phyloP scores from a whole-genome alignment of 345 rosid genomes.

The Tarenaya hassleriana region DNA sequence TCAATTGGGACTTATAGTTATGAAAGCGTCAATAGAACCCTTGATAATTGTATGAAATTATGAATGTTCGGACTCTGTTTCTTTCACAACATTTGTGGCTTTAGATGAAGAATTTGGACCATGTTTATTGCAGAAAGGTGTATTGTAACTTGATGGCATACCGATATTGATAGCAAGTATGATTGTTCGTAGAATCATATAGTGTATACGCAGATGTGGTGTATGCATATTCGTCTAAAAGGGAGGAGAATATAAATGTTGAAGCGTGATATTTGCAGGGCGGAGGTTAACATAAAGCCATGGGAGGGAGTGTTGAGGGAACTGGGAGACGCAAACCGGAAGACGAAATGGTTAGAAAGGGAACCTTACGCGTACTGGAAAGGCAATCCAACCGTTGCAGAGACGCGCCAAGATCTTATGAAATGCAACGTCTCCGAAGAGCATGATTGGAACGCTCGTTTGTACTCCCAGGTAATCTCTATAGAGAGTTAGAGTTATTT shows the following conservation, averaged over 20 bases:
- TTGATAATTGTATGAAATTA: too few relatives aligned
- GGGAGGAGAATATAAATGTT: too few relatives aligned
- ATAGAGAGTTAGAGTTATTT: too few relatives aligned
- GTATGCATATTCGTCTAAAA: too few relatives aligned
- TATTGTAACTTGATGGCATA: too few relatives aligned
- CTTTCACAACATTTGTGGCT: background rate
- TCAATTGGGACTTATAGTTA: background rate
- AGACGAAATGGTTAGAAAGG: slow-evolving; percentile 50
- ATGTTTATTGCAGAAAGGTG: background rate
- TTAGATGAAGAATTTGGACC: background rate
- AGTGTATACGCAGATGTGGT: too few relatives aligned
- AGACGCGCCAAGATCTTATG: slow-evolving; percentile 59
- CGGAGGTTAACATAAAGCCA: slow-evolving; percentile 67
- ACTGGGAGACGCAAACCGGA: slow-evolving; percentile 46
- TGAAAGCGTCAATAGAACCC: slow-evolving; percentile 3
- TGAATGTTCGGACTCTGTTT: too few relatives aligned
- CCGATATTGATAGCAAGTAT: too few relatives aligned
- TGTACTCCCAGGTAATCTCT: slow-evolving; percentile 52
- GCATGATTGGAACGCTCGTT: slow-evolving; percentile 88
- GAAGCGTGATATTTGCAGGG: slow-evolving; percentile 32
- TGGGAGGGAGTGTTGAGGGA: slow-evolving; percentile 52
- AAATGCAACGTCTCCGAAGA: slow-evolving; percentile 59
- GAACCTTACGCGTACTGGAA: slow-evolving; percentile 85
- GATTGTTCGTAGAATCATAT: too few relatives aligned
- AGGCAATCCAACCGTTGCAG: slow-evolving; percentile 77